Percentiles rank a stretch among this genome's conserved stretches.
phyloP scores from a whole-genome alignment of 2,329 filamentous ascomycete genomes.

The Claviceps pazoutovae region DNA sequence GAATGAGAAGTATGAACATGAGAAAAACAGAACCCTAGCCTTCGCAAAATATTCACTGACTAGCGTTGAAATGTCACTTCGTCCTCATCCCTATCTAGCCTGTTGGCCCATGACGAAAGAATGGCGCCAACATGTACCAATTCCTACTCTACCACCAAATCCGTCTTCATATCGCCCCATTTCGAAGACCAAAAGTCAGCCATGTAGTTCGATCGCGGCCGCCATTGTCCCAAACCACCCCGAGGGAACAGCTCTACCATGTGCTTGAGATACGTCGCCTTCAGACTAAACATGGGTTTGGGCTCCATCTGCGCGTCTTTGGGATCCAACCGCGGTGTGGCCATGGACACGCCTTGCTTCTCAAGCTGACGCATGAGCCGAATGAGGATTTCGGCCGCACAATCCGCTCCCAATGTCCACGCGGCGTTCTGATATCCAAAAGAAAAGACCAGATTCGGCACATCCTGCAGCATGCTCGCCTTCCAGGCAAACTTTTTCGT shows the following conservation, averaged over 20 bases:
- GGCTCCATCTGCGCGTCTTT: slow-evolving; percentile 21
- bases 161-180: slow-evolving; percentile 15
- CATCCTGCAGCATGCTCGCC: slow-evolving; percentile 43
- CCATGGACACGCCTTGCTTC: slow-evolving; percentile 24
- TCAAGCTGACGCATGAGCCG: slow-evolving; percentile 22
- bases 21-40: not conserved
- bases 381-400: slow-evolving; percentile 22
- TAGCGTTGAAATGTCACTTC: not conserved
- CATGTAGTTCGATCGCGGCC: slow-evolving; percentile 17
- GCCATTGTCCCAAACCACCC: slow-evolving; percentile 24
- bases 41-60: not conserved
- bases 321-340: slow-evolving; percentile 27
- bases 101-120: not conserved
- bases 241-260: slow-evolving; percentile 29
- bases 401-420: slow-evolving; percentile 50
- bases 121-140: not conserved
- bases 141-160: not conserved
- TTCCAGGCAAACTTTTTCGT: slow-evolving; percentile 41
- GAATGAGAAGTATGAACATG: not conserved
- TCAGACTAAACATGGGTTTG: slow-evolving; percentile 27
- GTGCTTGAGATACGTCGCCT: slow-evolving; percentile 36
- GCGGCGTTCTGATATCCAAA: slow-evolving; percentile 46
- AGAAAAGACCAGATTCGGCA: slow-evolving; percentile 46
- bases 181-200: slow-evolving; percentile 15
- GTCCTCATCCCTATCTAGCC: not conserved